Conservation (phyloP, 805 yeast species). For the Kodamaea lidongshanica region DNA sequence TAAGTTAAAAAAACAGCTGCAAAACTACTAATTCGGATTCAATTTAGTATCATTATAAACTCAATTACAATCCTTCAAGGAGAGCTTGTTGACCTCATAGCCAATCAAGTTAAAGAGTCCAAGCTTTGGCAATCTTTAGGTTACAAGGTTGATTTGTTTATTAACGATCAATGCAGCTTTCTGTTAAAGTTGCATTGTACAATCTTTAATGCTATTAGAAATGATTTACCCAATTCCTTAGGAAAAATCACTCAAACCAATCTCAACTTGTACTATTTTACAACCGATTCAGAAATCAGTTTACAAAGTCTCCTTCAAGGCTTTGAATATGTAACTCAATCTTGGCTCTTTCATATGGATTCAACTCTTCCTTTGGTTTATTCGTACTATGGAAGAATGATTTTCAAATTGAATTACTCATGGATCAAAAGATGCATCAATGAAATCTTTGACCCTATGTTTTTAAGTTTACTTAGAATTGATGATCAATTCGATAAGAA, state of each 20-base stretch:
- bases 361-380: constrained; percentile 19
- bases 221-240: constrained; percentile 1
- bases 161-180: constrained; percentile 1
- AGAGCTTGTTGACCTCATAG: too few species aligned
- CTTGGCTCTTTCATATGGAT: constrained; percentile 19
- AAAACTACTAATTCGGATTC: too few species aligned
- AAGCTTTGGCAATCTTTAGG: constrained; percentile 7
- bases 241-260: background rate
- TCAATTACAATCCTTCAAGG: too few species aligned
- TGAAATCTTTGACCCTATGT: constrained; percentile 7
- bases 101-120: too few species aligned
- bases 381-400: constrained; percentile 19
- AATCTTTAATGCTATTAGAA: constrained; percentile 6
- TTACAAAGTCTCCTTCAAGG: constrained; percentile 3
- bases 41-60: too few species aligned
- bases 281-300: background rate
- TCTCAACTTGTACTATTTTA: constrained; percentile 3
- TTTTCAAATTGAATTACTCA: constrained; percentile 15
- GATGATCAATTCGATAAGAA: background rate
- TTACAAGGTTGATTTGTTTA: constrained; percentile 3
- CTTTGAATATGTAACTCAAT: constrained; percentile 15
- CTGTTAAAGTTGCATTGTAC: constrained; percentile 6
- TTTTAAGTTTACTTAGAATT: constrained; percentile 1
- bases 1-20: too few species aligned
- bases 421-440: constrained; percentile 7